Evolutionary conservation across 2,329 filamentous ascomycete species (phyloP).

Genomic region (Penicillium aurantiogriseum): DNA sequence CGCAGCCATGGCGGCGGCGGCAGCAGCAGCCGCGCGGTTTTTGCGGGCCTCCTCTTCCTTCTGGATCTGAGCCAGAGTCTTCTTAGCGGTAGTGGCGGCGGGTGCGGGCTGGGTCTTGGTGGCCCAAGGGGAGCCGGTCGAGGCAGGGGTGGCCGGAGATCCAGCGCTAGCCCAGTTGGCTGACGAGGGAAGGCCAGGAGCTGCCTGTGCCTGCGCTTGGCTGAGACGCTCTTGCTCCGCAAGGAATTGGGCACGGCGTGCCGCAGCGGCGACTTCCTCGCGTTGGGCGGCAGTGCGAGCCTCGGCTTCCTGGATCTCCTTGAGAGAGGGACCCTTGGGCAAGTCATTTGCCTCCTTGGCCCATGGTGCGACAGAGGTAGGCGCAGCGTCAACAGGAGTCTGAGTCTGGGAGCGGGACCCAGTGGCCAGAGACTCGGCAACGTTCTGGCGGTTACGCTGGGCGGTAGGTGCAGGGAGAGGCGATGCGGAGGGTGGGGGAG

Average conservation of each 20-base stretch:
- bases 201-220: slow-evolving; percentile 60
- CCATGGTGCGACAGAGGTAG: slow-evolving; percentile 88
- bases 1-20: slow-evolving; percentile 44
- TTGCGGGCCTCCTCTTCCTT: slow-evolving; percentile 93
- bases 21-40: slow-evolving; percentile 62
- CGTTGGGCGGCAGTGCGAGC: slow-evolving; percentile 87
- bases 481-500: slow-evolving; percentile 71
- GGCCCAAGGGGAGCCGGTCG: slow-evolving; percentile 50
- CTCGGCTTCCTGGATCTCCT: slow-evolving; percentile 95
- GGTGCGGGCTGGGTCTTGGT: slow-evolving; percentile 48
- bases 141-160: slow-evolving; percentile 65
- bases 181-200: slow-evolving; percentile 77
- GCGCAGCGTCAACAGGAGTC: slow-evolving; percentile 66
- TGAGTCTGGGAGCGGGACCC: slow-evolving; percentile 72
- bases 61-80: slow-evolving; percentile 93
- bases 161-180: slow-evolving; percentile 81
- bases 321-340: slow-evolving; percentile 84
- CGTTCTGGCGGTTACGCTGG: slow-evolving; percentile 76
- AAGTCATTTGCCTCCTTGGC: slow-evolving; percentile 74
- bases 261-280: slow-evolving; percentile 75
- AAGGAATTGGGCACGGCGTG: slow-evolving; percentile 64
- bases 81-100: slow-evolving; percentile 59
- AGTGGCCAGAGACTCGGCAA: slow-evolving; percentile 69
- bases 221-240: slow-evolving; percentile 75
- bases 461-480: slow-evolving; percentile 86